Evolutionary conservation across 176 grass and related monocot genomes (phyloP).

Genomic region (Chloris gayana): DNA sequence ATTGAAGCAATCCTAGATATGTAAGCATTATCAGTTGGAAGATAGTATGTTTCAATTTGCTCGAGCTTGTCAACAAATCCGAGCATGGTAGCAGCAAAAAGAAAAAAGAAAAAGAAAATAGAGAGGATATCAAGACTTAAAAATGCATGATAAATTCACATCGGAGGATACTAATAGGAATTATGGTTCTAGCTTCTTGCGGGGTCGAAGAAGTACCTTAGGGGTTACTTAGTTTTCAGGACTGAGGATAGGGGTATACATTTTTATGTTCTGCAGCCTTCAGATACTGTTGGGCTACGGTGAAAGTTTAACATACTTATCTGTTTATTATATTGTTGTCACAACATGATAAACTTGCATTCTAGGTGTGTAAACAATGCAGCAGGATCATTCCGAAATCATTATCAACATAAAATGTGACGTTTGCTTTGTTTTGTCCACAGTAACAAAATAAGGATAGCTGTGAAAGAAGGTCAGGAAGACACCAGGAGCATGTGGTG

Average conservation of each 20-base stretch:
- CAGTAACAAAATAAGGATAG: conserved; percentile 4
- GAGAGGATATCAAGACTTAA: background rate
- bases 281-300: background rate
- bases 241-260: background rate
- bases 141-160: background rate
- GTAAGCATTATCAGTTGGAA: background rate
- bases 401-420: background rate
- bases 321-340: background rate
- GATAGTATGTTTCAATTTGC: background rate
- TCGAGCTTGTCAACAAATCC: background rate
- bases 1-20: conserved; percentile 17
- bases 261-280: background rate
- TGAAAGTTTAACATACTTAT: background rate
- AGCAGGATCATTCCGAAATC: background rate
- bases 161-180: too few relatives aligned
- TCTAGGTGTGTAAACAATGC: background rate
- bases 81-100: background rate
- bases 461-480: background rate
- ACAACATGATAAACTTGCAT: background rate
- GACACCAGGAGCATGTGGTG: background rate
- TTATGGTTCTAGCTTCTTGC: too few relatives aligned
- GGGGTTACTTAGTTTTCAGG: background rate
- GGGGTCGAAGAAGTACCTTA: too few relatives aligned
- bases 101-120: too few relatives aligned
- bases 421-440: conserved; percentile 7